Evolutionary conservation across 805 yeast species (phyloP), one percentile per base, ranked within the genome.

Genomic region (Danielia reshetovae): DNA sequence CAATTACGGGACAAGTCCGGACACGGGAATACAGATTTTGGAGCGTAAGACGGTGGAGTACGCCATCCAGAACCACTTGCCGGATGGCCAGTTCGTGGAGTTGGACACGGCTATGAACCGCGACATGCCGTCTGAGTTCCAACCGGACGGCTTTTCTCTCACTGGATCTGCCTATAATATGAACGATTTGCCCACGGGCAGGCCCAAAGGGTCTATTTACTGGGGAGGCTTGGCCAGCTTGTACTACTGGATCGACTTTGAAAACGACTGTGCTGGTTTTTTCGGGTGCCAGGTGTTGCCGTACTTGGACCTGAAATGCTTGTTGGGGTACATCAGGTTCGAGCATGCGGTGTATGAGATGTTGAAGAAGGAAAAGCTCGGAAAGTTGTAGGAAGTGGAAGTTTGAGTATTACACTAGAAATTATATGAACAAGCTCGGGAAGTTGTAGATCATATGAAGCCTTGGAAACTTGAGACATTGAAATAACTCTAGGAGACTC

Each of bases 201-300:
- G 71, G 38, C 62, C 68, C 5, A 39, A 40, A 9, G 61, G 65
- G 0, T 45, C 63, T 1, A 32, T 65, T 10, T 62, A 55, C 38
- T 67, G 72, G 72, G 48, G 60, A 18, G 72, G 72, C 0, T 42
- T 63, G 24, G 70, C 62, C 19, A 66, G 62, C 40, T 53, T 63
- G 28, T 62, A 42, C 46, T 67, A 49, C 39, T 67, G 71, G 70
- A 48, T 67, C 13, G 72, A 67, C 38, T 39, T 55, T 32, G 48
- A 65, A 19, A 65, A 62, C 30, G 51, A 49, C 16, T 42, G 63
- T 29, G 72, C 58, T 2, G 72, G 71, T 0, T 55, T 63, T 29
- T 65, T 64, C 60, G 71, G 56, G 13, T 45, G 62, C 13, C 72
- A 65, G 36, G 34, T 65, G 9, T 48, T 64, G 24, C 72, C 72